Percentiles rank a stretch among this genome's conserved stretches.
phyloP scores from a whole-genome alignment of 1,284 basidiomycete genomes.

The Ganoderma multipileum region DNA sequence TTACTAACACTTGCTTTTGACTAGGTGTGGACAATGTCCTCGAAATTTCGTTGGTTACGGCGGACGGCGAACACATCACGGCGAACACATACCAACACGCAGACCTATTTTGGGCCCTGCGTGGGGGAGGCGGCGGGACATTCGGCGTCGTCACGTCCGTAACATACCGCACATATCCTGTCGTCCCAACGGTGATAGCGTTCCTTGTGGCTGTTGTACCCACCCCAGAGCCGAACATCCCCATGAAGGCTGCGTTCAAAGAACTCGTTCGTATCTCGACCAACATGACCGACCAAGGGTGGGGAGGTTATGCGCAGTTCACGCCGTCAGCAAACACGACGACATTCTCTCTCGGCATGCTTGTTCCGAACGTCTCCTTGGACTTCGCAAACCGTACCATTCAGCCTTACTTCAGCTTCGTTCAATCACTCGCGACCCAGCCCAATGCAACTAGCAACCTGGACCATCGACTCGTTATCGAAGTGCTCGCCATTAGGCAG shows the following conservation, averaged over 20 bases:
- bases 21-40: slow-evolving; percentile 53
- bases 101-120: slow-evolving; percentile 57
- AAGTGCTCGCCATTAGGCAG: slow-evolving; percentile 32
- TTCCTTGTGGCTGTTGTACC: slow-evolving; percentile 31
- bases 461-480: neutral
- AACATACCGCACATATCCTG: slow-evolving; percentile 45
- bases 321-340: neutral
- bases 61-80: slow-evolving; percentile 43
- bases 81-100: slow-evolving; percentile 44
- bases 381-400: slow-evolving; percentile 41
- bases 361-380: slow-evolving; percentile 35
- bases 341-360: slow-evolving; percentile 27
- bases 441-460: neutral
- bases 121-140: slow-evolving; percentile 55
- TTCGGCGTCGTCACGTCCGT: slow-evolving; percentile 49
- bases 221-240: slow-evolving; percentile 10
- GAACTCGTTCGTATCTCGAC: slow-evolving; percentile 30
- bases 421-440: slow-evolving; percentile 30
- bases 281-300: slow-evolving; percentile 30
- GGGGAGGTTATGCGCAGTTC: slow-evolving; percentile 27
- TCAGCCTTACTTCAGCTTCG: slow-evolving; percentile 38
- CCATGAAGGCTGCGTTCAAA: slow-evolving; percentile 20
- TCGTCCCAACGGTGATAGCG: slow-evolving; percentile 36
- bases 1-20: neutral
- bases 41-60: slow-evolving; percentile 46